These are phyloP conservation scores for Phlegmacium glaucopus DNA, from an alignment of 768 basidiomycete species.

Conservation along the genomic window DNA sequence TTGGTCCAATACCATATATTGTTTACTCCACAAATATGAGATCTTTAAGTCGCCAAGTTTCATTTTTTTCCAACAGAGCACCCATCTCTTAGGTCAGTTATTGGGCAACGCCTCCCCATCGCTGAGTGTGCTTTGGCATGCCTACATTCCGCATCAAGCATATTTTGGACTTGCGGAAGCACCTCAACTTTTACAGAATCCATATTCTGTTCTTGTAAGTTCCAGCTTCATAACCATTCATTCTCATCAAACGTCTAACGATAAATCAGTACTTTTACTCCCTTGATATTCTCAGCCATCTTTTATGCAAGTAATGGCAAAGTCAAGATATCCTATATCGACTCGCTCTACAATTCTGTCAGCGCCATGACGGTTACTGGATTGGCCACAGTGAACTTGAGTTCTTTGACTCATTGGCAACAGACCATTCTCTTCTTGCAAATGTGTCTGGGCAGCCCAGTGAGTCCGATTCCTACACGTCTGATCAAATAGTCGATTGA, in stretches of 20 bases:
- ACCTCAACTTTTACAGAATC: conserved; percentile 67
- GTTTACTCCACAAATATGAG: background rate
- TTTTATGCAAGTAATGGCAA: conserved; percentile 82
- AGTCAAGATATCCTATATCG: conserved; percentile 69
- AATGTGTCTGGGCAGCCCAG: conserved; percentile 76
- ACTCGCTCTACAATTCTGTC: conserved; percentile 74
- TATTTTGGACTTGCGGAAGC: conserved; percentile 24
- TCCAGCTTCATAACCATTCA: background rate
- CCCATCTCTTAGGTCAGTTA: background rate
- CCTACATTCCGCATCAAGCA: background rate
- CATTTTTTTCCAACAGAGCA: background rate
- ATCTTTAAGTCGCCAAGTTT: background rate
- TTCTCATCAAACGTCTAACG: conserved; percentile 1
- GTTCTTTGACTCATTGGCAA: conserved; percentile 65
- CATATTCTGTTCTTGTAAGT: conserved; percentile 63
- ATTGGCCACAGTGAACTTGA: conserved; percentile 67
- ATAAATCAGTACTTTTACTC: conserved; percentile 61
- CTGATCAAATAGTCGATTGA: background rate
- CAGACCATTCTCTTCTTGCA: conserved; percentile 69
- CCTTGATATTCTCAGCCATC: conserved; percentile 74
- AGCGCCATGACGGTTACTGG: conserved; percentile 80
- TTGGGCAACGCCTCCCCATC: background rate
- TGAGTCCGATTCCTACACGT: conserved; percentile 34
- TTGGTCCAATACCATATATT: background rate
- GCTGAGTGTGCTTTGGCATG: background rate